Evolutionary conservation across 108 stramenopile species (phyloP), one percentile per base, ranked within the genome.

Genomic region (Hondaea fermentalgiana): DNA sequence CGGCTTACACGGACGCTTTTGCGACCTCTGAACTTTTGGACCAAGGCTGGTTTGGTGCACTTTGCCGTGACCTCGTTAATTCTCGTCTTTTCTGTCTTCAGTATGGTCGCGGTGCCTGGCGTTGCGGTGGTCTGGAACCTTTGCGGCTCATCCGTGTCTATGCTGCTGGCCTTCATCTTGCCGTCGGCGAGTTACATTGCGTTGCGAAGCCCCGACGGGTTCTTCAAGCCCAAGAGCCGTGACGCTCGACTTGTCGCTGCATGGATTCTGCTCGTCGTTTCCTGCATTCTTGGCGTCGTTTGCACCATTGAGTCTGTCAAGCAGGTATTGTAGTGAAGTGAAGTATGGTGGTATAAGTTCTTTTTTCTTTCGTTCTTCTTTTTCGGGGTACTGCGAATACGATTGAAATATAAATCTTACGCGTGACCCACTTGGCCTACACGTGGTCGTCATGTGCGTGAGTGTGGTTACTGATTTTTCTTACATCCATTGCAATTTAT

Each of bases 221-320:
- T 83, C 51, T 53, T 53, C 45, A 83, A 3, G 76, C 76, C 76
- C n/a, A 12, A 17, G 43, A 19, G 19, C 4, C 6, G 23, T 12
- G 76, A 83, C 51, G 45, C 51, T 6, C 45, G 76, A 6, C 19
- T 83, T 53, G n/a, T 53, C 51, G 45, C 76, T 28, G 76, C 76
- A 8, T 83, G 76, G 76, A 4, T 28, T 23, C 76, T 83, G 43
- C 28, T 83, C 17, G 28, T 83, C 23, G 19, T 83, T 23, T 83
- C 76, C 49, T 8, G 44, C 51, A 53, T 83, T 45, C 6, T 53
- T 12, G 51, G 49, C 51, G 49, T 83, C n/a, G 76, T 83, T 8
- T 83, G 76, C 76, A 83, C 76, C 12, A 16, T 53, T 8, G 76
- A 83, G 51, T 83, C 76, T 8, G n/a, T 83, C 76, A 83, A 83